A percentile compares a stretch with the other conserved stretches of the same genome.
Evolutionary conservation across 108 stramenopile genomes (phyloP).

Genomic region (Cyclotella distinguenda): DNA sequence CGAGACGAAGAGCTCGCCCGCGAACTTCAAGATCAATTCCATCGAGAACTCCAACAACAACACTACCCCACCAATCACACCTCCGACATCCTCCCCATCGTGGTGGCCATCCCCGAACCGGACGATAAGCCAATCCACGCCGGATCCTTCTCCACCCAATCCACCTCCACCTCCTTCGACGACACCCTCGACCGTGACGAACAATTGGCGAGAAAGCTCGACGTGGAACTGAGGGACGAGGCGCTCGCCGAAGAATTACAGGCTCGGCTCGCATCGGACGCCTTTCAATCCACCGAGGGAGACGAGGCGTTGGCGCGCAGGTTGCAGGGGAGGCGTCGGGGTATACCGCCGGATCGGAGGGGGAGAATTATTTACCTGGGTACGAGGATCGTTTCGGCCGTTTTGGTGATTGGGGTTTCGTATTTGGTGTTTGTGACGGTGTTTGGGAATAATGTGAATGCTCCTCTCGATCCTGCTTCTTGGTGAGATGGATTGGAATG

Average conservation of each 20-base stretch:
- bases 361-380: conserved; percentile 13
- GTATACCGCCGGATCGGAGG: no score
- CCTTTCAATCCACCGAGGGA: no score
- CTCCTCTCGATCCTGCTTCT: conserved; percentile 13
- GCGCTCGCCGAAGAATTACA: no score
- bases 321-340: neutral
- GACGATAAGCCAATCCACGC: neutral
- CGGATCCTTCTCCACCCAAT: neutral
- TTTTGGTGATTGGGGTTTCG: conserved; percentile 3
- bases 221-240: conserved; percentile 9
- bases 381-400: neutral
- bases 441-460: conserved; percentile 16
- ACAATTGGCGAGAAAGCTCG: conserved; percentile 2
- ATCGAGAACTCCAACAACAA: conserved; percentile 17
- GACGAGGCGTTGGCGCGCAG: conserved; percentile 2
- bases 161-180: neutral
- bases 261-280: no score
- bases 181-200: neutral
- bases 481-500: conserved; percentile 2
- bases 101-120: neutral
- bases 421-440: conserved; percentile 12
- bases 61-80: neutral
- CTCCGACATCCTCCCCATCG: neutral
- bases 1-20: conserved; percentile 12
- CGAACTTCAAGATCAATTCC: conserved; percentile 23